phyloP scores from a whole-genome alignment of 768 basidiomycete genomes.

The Tulasnella calospora region DNA sequence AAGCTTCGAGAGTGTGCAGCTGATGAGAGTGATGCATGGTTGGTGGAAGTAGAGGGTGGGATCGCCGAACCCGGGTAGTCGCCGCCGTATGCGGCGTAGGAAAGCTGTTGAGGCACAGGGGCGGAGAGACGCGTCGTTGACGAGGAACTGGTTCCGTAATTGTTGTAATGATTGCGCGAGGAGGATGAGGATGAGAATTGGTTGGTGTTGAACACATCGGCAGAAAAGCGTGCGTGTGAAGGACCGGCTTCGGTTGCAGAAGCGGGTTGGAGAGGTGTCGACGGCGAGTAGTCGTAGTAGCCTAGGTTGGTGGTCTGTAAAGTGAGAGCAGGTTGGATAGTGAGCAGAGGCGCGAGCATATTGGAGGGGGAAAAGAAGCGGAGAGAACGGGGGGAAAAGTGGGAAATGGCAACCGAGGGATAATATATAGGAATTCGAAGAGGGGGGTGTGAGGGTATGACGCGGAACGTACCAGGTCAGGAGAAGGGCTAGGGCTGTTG shows the following conservation, averaged over 20 bases:
- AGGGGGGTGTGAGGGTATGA: neutral
- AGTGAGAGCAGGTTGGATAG: neutral
- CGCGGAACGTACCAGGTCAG: slow-evolving; percentile 1
- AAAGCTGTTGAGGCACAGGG: neutral
- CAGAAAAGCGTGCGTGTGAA: neutral
- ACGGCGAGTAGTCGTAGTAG: neutral
- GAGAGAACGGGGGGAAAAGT: neutral
- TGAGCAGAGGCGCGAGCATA: neutral
- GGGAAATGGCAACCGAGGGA: neutral
- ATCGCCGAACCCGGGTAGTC: neutral
- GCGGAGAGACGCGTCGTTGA: neutral
- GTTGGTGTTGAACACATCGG: neutral
- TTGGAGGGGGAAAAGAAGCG: neutral
- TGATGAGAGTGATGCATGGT: neutral
- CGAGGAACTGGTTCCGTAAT: neutral
- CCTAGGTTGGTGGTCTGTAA: neutral
- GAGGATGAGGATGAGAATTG: neutral
- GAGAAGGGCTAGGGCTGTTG: slow-evolving; percentile 6
- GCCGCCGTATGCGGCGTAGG: neutral
- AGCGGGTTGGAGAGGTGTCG: neutral
- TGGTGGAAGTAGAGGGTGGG: neutral
- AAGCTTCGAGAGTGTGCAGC: neutral
- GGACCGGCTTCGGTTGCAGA: neutral
- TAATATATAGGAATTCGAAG: slow-evolving; percentile 3
- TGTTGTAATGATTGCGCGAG: neutral